Base-by-base conservation (phyloP, 192 early-diverging fungal genomes). In the Coemansia interrupta region DNA sequence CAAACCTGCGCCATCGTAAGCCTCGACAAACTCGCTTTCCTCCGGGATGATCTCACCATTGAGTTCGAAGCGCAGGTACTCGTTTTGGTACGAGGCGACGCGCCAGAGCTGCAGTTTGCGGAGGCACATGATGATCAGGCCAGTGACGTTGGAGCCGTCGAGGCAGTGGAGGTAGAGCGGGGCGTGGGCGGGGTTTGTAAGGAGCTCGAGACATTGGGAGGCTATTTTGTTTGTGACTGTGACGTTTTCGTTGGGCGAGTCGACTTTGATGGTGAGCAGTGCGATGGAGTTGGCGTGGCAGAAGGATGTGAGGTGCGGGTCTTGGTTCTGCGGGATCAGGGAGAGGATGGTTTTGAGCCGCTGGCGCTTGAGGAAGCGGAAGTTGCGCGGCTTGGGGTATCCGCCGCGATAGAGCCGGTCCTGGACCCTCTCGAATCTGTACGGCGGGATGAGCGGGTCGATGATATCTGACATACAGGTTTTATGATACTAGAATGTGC, bases 41-140 rank as follows among this genome's bases (percentile, higher is more conserved):
- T 80, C 77, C 0, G 70, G 66, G 14, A 80, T 70, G 28, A 80
- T 80, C 61, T 80, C 72, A 53, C 77, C 77, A 20, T 80, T 64
- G 30, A 73, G 77, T 54, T 80, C 77, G 38, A 74, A 90, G 72
- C 89, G 73, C 47, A 86, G 40, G 38, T 88, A 92, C 81, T 92
- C 90, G 39, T 82, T 80, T 65, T 89, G 81, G 14, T 83, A 80
- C 19, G 83, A 84, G 9, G 89, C 79, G 23, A 86, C 63, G 11
- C 84, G 87, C 95, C 95, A 97, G 61, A 89, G 83, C 80, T 96
- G 92, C 43, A 98, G 67, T 59, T 92, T 95, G 30, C 96, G 83
- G 58, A 98, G 59, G 66, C 91, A 93, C 63, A 90, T 87, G 12
- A 95, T 70, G 2, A 92, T 83, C 3, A 93, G 69, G 0, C 90